Evolutionary conservation across 805 yeast genomes (phyloP).

Genomic region (Metschnikowia baotianmanensis): DNA sequence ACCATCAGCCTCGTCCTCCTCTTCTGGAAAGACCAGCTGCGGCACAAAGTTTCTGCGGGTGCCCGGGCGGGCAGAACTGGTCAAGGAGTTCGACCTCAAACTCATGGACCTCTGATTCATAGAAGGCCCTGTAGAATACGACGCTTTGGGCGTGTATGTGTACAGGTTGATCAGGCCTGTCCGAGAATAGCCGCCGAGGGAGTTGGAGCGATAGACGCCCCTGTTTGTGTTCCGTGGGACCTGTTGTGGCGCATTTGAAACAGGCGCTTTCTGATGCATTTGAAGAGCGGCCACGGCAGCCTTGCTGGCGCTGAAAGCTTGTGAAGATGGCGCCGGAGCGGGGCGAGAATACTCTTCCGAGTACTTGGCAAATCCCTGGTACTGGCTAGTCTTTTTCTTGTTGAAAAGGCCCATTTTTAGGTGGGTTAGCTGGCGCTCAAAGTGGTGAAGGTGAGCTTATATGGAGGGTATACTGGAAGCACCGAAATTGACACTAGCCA

Average conservation of each 20-base stretch:
- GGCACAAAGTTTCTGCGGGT: constrained; percentile 1
- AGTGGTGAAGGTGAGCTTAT: background rate
- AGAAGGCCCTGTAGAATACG: constrained; percentile 35
- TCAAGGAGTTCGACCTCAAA: constrained; percentile 9
- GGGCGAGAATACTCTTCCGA: constrained; percentile 26
- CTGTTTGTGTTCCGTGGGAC: background rate
- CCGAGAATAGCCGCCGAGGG: constrained; percentile 22
- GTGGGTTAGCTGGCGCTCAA: background rate
- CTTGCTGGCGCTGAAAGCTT: constrained; percentile 34
- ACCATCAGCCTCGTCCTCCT: constrained; percentile 19
- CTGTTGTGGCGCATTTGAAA: background rate
- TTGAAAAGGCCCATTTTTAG: constrained; percentile 12
- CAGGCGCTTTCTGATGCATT: constrained; percentile 26
- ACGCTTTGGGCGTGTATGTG: constrained; percentile 38
- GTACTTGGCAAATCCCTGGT: constrained; percentile 38
- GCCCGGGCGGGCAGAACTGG: constrained; percentile 10
- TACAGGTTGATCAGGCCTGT: constrained; percentile 36
- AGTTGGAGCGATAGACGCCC: constrained; percentile 14
- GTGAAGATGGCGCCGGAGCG: constrained; percentile 18
- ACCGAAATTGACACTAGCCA: too few relatives aligned
- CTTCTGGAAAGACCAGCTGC: constrained; percentile 12
- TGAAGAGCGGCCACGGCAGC: constrained; percentile 43
- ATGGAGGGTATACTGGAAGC: background rate
- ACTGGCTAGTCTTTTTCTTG: constrained; percentile 11
- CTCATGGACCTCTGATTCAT: constrained; percentile 7